Base-by-base conservation (phyloP, 768 basidiomycete genomes). In the Rossbeevera mucosa region DNA sequence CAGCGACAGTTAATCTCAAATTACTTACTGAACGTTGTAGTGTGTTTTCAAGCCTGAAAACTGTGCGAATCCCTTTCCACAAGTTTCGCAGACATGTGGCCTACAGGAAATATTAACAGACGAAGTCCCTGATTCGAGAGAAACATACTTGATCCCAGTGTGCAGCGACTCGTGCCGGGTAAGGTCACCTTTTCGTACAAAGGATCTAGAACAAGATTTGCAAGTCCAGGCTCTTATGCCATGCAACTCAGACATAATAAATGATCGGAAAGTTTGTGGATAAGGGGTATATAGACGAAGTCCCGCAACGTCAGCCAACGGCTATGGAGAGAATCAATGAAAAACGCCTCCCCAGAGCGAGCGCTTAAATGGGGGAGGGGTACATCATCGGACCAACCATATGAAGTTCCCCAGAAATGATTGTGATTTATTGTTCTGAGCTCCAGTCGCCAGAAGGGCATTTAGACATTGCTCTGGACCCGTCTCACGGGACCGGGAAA, bases 21-120 rank as follows among this genome's bases (percentile, higher is more conserved):
- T 22, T 12, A 66, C 84, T 54, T 67, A 89, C 88, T 89, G 88
- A 18, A 72, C 72, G 53, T 88, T 89, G 48, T 56, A 51, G 55
- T 89, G 88, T 2, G 80, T 84, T 56, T 79, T 81, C 48, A 88
- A 70, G 2, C 78, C 82, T 2, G 80, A 80, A 40, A 60, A 66
- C 65, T 88, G 87, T 8, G 78, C 66, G 61, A 89, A 89, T 1
- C 60, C 58, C 61, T 79, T 84, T 5, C 65, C 66, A 59, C 87
- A 89, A 5, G 64, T 60, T 36, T 62, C 54, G 61, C 86, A 88
- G 3, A 61, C 50, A 54, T 80, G 71, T 6, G 77, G 79, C 47
- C 86, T 87, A 47, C 20, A 45, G 24, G n/a, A 21, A 8, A 36
- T 13, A 22, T 61, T 22, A 46, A 42, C 41, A n/a, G 25, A 25